A percentile compares a stretch with the other conserved stretches of the same genome.
These are phyloP conservation scores for Aspergillus novofumigatus DNA, from an alignment of 2,329 filamentous ascomycete species.

Conservation along the genomic window DNA sequence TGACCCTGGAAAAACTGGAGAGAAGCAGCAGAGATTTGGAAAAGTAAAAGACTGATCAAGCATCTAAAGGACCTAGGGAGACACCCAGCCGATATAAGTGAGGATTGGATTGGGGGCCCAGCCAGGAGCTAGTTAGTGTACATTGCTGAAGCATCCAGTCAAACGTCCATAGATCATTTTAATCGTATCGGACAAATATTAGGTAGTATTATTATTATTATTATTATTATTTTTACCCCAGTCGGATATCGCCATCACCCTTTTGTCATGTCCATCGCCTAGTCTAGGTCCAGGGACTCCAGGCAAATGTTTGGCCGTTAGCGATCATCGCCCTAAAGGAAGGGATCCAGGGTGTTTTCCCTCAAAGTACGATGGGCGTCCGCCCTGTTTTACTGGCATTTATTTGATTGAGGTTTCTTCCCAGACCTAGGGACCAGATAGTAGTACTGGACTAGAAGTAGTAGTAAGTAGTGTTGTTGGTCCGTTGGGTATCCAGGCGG, in stretches of 20 bases:
- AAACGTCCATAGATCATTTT: neutral
- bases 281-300: neutral
- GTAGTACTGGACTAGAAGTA: neutral
- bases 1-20: neutral
- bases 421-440: neutral
- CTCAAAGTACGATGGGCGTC: neutral
- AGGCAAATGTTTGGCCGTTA: constrained; percentile 3
- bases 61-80: neutral
- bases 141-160: neutral
- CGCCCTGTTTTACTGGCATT: neutral
- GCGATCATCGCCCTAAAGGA: neutral
- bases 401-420: neutral
- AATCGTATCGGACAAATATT: neutral
- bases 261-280: neutral
- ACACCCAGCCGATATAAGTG: neutral
- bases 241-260: neutral
- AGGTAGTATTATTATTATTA: neutral
- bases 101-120: neutral
- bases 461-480: neutral
- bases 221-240: neutral
- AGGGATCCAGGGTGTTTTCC: neutral
- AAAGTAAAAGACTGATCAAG: neutral
- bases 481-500: constrained; percentile 6
- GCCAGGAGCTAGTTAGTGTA: neutral
- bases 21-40: neutral